Percentiles rank a stretch among this genome's conserved stretches.
phyloP scores from a whole-genome alignment of 345 rosid species.

The Lepidium africanum region DNA sequence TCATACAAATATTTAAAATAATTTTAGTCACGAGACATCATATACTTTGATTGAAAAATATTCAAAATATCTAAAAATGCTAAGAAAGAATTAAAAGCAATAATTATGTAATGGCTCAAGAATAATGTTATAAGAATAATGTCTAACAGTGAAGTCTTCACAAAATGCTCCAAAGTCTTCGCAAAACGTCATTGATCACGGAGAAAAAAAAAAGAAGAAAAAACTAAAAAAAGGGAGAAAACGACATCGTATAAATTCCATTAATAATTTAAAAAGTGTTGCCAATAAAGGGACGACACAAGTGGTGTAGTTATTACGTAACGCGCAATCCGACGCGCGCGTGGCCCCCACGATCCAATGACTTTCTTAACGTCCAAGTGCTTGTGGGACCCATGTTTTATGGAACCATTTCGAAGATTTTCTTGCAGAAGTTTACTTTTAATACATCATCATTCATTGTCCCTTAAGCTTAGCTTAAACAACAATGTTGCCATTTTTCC shows the following conservation, averaged over 20 bases:
- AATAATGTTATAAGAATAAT: too few relatives aligned
- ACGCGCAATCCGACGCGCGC: constrained; percentile 19
- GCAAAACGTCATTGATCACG: constrained; percentile 14
- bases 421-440: not conserved
- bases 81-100: not conserved
- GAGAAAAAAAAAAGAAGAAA: not conserved
- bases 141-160: not conserved
- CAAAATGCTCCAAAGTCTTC: constrained; percentile 7
- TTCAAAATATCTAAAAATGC: not conserved
- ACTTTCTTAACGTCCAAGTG: constrained; percentile 27
- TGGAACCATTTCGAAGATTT: constrained; percentile 23
- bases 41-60: not conserved
- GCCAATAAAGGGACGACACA: constrained; percentile 26
- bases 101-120: constrained; percentile 14
- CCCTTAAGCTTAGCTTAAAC: not conserved
- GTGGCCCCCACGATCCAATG: constrained; percentile 11
- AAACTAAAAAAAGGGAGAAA: constrained; percentile 14
- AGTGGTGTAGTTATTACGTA: constrained; percentile 16
- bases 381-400: constrained; percentile 20
- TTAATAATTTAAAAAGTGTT: not conserved
- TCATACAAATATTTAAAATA: too few relatives aligned
- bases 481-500: constrained; percentile 4
- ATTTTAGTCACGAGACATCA: too few relatives aligned
- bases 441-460: not conserved
- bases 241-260: constrained; percentile 23